Conservation (phyloP, 345 rosid species). For the Jatropha curcas region DNA sequence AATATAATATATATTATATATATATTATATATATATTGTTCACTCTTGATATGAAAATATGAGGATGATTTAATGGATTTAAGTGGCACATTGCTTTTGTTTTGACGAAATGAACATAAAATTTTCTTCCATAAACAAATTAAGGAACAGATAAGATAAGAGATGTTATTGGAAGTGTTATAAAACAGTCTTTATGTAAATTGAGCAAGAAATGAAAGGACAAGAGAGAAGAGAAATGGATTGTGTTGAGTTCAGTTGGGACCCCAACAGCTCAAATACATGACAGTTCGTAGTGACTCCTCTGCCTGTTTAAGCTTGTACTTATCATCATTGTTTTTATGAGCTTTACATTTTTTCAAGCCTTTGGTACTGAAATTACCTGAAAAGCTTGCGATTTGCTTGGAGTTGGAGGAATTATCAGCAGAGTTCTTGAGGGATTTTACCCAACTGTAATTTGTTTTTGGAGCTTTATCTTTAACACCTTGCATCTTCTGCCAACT, state of each 20-base stretch:
- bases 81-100: background rate
- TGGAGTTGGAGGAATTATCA: constrained; percentile 26
- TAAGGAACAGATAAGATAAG: background rate
- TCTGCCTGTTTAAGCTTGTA: constrained; percentile 36
- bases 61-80: background rate
- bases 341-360: background rate
- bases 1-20: too few species aligned
- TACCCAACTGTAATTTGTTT: background rate
- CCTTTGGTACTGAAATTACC: constrained; percentile 17
- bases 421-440: constrained; percentile 10
- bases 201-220: background rate
- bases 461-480: constrained; percentile 18
- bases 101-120: too few species aligned
- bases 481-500: constrained; percentile 25
- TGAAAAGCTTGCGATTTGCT: constrained; percentile 23
- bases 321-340: constrained; percentile 4
- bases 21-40: too few species aligned
- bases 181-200: too few species aligned
- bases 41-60: background rate
- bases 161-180: too few species aligned
- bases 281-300: constrained; percentile 46
- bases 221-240: too few species aligned
- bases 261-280: constrained; percentile 48
- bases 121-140: background rate
- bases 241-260: constrained; percentile 24